Evolutionary conservation across 306 rosid genomes (phyloP), one percentile per base, ranked within the genome.

Genomic region (Vigna mungo): DNA sequence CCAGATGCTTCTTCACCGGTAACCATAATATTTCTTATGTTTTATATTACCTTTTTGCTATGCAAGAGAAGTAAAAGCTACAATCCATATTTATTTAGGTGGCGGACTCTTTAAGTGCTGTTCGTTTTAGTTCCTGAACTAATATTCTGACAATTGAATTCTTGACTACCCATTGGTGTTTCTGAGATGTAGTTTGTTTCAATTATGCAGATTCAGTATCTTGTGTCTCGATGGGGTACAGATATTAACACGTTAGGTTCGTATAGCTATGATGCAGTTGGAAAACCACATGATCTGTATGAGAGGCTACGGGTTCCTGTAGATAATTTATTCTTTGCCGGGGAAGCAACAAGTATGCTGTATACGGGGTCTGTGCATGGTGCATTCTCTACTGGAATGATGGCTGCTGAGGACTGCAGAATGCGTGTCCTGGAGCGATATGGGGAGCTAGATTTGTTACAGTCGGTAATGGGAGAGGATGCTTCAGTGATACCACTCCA

Each of bases 331-430:
- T 96, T 96, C 88, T 96, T 96, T 77, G 99, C 99, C 0, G 99
- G 99, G 78, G 99, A 96, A 84, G 99, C 99, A 32, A 96, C 97
- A 21, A 96, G 99, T 63, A 30, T 64, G 39, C 65, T 76, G 83
- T 88, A 84, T 81, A 94, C 98, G 0, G 99, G 99, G 73, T 92
- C 99, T 16, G 97, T 92, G 77, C 99, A 96, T 10, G 99, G 99
- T 71, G 99, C 99, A 2, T 96, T 60, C 37, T 79, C 94, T 20
- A 96, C 99, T 20, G 99, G 98, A 68, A 71, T 82, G 70, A 89
- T 96, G 99, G 99, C 99, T 15, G 99, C 98, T 0, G 99, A 96
- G 76, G 99, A 87, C 86, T 96, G 99, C 84, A 87, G 99, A 80
- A 92, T 96, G 97, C 94, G 99, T 1, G 95, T 96, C 36, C 86